Percentiles rank a stretch among this genome's conserved stretches.
These are phyloP conservation scores for Xylogone sp. DNA, from an alignment of 2,329 filamentous ascomycete genomes.

Conservation along the genomic window DNA sequence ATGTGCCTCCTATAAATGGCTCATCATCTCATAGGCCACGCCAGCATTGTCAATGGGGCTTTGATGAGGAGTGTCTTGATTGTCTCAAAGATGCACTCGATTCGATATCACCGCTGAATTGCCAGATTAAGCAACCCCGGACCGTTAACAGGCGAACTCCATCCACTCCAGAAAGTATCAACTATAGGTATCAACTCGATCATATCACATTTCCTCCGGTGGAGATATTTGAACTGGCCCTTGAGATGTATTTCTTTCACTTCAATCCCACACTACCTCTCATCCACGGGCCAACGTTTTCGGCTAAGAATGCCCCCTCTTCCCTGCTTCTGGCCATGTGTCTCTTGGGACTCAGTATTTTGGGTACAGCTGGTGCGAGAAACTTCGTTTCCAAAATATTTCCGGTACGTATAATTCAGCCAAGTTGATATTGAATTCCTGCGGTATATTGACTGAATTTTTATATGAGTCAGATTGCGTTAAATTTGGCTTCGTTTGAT, in stretches of 20 bases:
- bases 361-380: slow-evolving; percentile 47
- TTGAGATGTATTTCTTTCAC: slow-evolving; percentile 50
- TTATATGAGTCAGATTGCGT: background rate
- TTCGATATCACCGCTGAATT: background rate
- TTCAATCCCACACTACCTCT: slow-evolving; percentile 50
- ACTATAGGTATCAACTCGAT: slow-evolving; percentile 4
- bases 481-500: background rate
- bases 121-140: background rate
- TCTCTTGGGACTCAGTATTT: slow-evolving; percentile 46
- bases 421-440: background rate
- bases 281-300: slow-evolving; percentile 49
- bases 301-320: slow-evolving; percentile 40
- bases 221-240: slow-evolving; percentile 48
- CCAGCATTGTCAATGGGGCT: slow-evolving; percentile 28
- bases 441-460: background rate
- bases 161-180: slow-evolving; percentile 21
- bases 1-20: slow-evolving; percentile 12
- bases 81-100: slow-evolving; percentile 25
- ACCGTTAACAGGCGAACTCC: background rate
- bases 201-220: slow-evolving; percentile 38
- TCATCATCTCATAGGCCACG: slow-evolving; percentile 15
- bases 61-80: slow-evolving; percentile 38
- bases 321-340: slow-evolving; percentile 48
- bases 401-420: background rate
- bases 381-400: slow-evolving; percentile 29